Conservation (phyloP, 306 rosid species). For the Castanea mollissima region DNA sequence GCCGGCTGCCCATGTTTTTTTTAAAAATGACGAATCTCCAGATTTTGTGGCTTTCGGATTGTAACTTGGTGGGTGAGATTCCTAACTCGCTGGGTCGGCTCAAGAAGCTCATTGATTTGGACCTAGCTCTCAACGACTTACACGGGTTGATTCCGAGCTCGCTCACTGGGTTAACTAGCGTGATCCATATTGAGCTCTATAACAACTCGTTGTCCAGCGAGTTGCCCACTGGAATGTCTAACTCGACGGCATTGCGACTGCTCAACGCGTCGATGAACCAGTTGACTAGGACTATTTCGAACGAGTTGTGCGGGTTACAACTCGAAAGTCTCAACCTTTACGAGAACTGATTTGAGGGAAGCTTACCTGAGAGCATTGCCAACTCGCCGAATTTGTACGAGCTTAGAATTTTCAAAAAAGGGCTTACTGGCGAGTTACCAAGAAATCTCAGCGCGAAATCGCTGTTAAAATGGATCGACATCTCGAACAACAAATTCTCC, state of each 20-base stretch:
- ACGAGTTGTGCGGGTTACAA: constrained; percentile 54
- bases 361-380: constrained; percentile 60
- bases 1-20: too few relatives aligned
- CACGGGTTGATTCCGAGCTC: constrained; percentile 58
- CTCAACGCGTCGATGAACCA: constrained; percentile 76
- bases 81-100: constrained; percentile 67
- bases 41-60: constrained; percentile 64
- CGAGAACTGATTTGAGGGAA: constrained; percentile 65
- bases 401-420: constrained; percentile 58
- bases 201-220: constrained; percentile 70
- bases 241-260: constrained; percentile 56
- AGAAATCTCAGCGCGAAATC: constrained; percentile 55
- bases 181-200: constrained; percentile 74
- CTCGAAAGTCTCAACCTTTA: constrained; percentile 75
- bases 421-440: constrained; percentile 61
- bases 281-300: constrained; percentile 57
- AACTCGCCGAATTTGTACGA: constrained; percentile 57
- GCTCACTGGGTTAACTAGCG: constrained; percentile 38
- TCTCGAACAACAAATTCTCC: constrained; percentile 56
- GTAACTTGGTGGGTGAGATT: constrained; percentile 64
- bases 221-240: constrained; percentile 62
- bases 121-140: constrained; percentile 58
- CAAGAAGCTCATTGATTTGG: constrained; percentile 48
- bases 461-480: constrained; percentile 60
- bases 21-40: constrained; percentile 38